These are phyloP conservation scores for Fusarium chaquense DNA, from an alignment of 2,329 filamentous ascomycete genomes.

Conservation along the genomic window DNA sequence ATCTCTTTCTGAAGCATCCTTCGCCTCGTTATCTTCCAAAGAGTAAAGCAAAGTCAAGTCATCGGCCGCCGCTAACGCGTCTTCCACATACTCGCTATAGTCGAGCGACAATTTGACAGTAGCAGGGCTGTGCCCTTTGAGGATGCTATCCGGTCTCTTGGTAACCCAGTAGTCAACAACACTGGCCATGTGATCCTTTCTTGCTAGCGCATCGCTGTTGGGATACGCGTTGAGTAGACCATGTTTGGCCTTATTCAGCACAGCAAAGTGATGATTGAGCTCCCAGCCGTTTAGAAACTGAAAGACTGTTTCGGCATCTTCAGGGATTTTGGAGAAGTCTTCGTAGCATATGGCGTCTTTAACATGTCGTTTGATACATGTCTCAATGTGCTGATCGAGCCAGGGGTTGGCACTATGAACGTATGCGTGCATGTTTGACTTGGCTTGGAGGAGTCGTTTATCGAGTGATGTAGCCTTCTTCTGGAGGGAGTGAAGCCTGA, in stretches of 20 bases:
- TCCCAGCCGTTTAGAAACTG: constrained; percentile 54
- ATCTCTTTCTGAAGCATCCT: constrained; percentile 46
- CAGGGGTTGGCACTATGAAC: constrained; percentile 47
- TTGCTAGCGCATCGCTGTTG: constrained; percentile 54
- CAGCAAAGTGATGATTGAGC: constrained; percentile 51
- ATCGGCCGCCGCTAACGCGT: constrained; percentile 53
- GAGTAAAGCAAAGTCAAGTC: constrained; percentile 53
- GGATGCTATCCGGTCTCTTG: constrained; percentile 51
- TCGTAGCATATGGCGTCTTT: constrained; percentile 49
- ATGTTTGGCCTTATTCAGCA: constrained; percentile 47
- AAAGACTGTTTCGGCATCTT: constrained; percentile 41
- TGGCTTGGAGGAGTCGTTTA: neutral
- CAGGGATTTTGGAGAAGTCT: constrained; percentile 47
- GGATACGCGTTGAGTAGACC: constrained; percentile 56
- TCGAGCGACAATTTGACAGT: constrained; percentile 54
- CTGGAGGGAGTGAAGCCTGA: constrained; percentile 39
- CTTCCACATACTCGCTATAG: constrained; percentile 56
- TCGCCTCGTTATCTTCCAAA: constrained; percentile 52
- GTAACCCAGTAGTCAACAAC: constrained; percentile 54
- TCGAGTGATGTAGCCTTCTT: constrained; percentile 18
- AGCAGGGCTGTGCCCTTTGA: constrained; percentile 49
- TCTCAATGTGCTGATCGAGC: constrained; percentile 51
- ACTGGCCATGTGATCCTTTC: constrained; percentile 53
- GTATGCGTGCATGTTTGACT: constrained; percentile 37
- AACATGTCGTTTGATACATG: constrained; percentile 48